phyloP scores from a whole-genome alignment of 2,329 filamentous ascomycete genomes.

The Aureobasidium sp. region DNA sequence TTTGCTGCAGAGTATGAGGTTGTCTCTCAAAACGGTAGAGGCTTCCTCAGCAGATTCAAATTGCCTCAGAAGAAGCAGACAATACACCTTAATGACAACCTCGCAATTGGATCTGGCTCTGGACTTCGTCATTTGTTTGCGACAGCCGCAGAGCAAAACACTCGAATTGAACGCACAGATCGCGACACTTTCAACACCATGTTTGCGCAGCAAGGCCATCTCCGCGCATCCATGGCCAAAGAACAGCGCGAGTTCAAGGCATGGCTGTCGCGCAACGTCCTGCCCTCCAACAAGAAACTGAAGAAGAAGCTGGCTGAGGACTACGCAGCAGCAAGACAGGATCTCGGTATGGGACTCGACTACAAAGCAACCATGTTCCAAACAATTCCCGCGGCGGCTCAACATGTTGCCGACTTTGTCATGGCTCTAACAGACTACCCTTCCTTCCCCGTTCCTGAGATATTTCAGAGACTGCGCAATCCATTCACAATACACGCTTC shows the following conservation, averaged over 20 bases:
- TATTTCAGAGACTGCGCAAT: neutral
- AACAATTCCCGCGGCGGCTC: neutral
- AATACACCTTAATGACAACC: neutral
- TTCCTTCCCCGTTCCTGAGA: neutral
- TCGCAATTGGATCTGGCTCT: slow-evolving; percentile 3
- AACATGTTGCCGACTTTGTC: neutral
- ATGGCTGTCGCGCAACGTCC: slow-evolving; percentile 3
- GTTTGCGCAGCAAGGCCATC: slow-evolving; percentile 7
- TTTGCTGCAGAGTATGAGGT: slow-evolving; percentile 9
- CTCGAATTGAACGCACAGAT: slow-evolving; percentile 8
- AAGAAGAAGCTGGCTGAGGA: slow-evolving; percentile 8
- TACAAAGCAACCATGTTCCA: slow-evolving; percentile 7
- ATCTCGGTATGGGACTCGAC: slow-evolving; percentile 13
- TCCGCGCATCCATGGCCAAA: slow-evolving; percentile 4
- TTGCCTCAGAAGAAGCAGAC: neutral
- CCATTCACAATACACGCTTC: neutral
- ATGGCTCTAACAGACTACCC: neutral
- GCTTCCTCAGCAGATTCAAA: slow-evolving; percentile 11
- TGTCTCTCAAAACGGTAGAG: neutral
- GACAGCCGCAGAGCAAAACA: slow-evolving; percentile 6
- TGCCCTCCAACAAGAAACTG: slow-evolving; percentile 7
- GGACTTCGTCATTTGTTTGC: slow-evolving; percentile 4
- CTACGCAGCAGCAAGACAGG: slow-evolving; percentile 5
- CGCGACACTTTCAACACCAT: slow-evolving; percentile 13
- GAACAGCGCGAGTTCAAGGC: slow-evolving; percentile 8